Percentiles rank a stretch among this genome's conserved stretches.
These are phyloP conservation scores for Amylostereum chailletii DNA, from an alignment of 1,284 basidiomycete species.

Conservation along the genomic window DNA sequence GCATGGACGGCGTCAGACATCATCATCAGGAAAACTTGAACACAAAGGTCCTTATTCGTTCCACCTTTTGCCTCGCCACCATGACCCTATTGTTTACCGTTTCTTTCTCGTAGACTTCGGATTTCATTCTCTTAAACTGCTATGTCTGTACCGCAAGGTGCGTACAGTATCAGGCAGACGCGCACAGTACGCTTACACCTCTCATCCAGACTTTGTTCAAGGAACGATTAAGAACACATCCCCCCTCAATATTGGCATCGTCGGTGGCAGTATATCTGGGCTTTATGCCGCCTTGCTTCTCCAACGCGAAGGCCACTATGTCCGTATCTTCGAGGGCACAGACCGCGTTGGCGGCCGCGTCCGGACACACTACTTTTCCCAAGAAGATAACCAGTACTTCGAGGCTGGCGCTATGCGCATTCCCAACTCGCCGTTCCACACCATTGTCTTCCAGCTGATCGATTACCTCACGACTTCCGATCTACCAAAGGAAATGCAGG, in stretches of 20 bases:
- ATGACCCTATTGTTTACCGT: no score
- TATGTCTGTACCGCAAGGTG: no score
- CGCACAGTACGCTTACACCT: no score
- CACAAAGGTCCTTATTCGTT: no score
- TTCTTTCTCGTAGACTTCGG: no score
- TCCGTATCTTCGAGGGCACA: conserved; percentile 13
- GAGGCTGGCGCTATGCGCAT: conserved; percentile 18
- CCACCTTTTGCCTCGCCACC: no score
- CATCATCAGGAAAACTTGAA: no score
- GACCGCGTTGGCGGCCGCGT: conserved; percentile 15
- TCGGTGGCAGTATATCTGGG: conserved; percentile 15
- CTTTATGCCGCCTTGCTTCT: conserved; percentile 14
- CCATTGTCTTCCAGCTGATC: conserved; percentile 13
- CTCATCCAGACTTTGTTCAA: no score
- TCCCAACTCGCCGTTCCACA: conserved; percentile 13
- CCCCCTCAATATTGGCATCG: conserved; percentile 7
- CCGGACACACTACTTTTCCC: conserved; percentile 13
- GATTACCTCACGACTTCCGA: conserved; percentile 1
- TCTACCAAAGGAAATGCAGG: conserved; percentile 4
- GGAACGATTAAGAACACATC: no score
- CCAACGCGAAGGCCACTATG: conserved; percentile 5
- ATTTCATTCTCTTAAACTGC: no score
- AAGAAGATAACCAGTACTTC: conserved; percentile 15
- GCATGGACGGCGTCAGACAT: no score
- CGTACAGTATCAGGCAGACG: no score